A percentile compares a stretch with the other conserved stretches of the same genome.
phyloP scores from a whole-genome alignment of 148 eudicot genomes.

The Mesembryanthemum crystallinum region DNA sequence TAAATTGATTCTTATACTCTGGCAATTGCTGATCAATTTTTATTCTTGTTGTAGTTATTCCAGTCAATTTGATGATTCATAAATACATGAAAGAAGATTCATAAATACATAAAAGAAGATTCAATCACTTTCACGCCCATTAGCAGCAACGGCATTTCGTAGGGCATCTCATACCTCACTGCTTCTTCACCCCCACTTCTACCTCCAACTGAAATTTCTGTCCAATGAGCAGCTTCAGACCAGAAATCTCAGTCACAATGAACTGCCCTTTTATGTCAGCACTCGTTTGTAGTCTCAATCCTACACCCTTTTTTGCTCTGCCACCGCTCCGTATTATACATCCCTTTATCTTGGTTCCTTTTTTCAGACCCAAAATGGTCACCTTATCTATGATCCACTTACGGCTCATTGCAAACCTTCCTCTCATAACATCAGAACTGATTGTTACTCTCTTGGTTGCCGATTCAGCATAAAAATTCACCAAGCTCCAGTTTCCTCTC shows the following conservation, averaged over 20 bases:
- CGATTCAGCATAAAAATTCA: conserved; percentile 37
- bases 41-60: too few species aligned
- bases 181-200: conserved; percentile 4
- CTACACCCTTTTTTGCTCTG: background rate
- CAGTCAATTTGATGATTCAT: background rate
- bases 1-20: too few species aligned
- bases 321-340: background rate
- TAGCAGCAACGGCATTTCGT: background rate
- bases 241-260: conserved; percentile 38
- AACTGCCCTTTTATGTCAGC: conserved; percentile 29
- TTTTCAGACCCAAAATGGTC: conserved; percentile 53
- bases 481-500: conserved; percentile 55
- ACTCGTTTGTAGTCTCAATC: background rate
- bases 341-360: conserved; percentile 15
- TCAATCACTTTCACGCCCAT: background rate
- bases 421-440: conserved; percentile 52
- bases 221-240: conserved; percentile 43
- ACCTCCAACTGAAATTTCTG: conserved; percentile 39
- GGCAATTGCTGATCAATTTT: too few species aligned
- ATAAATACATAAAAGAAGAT: background rate
- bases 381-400: conserved; percentile 53
- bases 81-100: background rate
- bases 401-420: conserved; percentile 48
- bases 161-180: background rate
- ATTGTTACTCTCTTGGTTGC: conserved; percentile 26